A percentile compares a stretch with the other conserved stretches of the same genome.
Evolutionary conservation across 179 eudicot species (phyloP).

Genomic region (Corrigiola litoralis): DNA sequence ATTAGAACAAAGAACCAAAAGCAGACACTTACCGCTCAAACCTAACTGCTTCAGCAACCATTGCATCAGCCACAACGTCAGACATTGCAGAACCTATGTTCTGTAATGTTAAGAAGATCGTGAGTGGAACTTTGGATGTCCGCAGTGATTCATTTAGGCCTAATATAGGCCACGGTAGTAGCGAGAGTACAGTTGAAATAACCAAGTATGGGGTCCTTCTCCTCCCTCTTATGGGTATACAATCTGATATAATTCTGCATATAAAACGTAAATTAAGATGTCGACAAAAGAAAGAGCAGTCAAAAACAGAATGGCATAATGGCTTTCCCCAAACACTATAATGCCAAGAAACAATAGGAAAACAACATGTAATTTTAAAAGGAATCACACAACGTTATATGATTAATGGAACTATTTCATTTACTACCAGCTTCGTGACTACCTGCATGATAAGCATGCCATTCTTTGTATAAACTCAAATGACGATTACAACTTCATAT

Average conservation of each 20-base stretch:
- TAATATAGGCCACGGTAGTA: slow-evolving; percentile 74
- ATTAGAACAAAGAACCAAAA: neutral
- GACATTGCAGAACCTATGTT: slow-evolving; percentile 98
- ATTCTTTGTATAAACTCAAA: neutral
- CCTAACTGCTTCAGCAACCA: slow-evolving; percentile 97
- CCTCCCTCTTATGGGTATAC: slow-evolving; percentile 82
- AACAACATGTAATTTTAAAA: neutral
- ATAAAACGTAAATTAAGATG: slow-evolving; percentile 9
- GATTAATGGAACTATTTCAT: neutral
- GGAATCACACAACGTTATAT: neutral
- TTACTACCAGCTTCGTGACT: neutral
- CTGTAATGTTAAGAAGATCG: slow-evolving; percentile 70
- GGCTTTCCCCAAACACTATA: neutral
- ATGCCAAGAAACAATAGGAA: neutral
- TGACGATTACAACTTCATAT: neutral
- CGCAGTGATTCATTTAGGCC: slow-evolving; percentile 54
- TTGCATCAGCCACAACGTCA: slow-evolving; percentile 97
- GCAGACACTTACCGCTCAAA: slow-evolving; percentile 54
- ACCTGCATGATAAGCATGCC: neutral
- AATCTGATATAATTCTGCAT: slow-evolving; percentile 87
- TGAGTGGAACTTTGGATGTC: slow-evolving; percentile 46
- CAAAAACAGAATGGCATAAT: neutral
- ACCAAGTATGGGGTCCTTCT: slow-evolving; percentile 80
- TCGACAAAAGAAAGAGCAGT: slow-evolving; percentile 14
- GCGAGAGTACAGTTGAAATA: slow-evolving; percentile 74